Evolutionary conservation across 345 rosid genomes (phyloP).

Genomic region (Citrus unshiu): DNA sequence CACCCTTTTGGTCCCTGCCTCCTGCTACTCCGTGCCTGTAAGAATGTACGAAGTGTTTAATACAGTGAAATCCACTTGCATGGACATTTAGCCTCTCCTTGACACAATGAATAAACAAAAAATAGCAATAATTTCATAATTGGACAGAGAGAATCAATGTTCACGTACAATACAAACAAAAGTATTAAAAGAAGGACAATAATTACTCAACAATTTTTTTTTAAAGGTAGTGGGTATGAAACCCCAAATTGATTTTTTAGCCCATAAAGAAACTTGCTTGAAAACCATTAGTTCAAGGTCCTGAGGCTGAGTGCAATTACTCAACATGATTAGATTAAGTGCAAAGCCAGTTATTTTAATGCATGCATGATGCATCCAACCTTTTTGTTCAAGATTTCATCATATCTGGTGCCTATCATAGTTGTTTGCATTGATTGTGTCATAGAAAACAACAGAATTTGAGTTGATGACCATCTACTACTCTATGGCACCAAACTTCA

Average conservation of each 20-base stretch:
- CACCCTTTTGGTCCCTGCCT: slow-evolving; percentile 27
- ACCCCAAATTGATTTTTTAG: too few species aligned
- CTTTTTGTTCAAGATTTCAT: background rate
- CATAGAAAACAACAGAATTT: background rate
- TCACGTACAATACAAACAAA: background rate
- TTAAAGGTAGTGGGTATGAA: too few species aligned
- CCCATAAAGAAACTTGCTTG: too few species aligned
- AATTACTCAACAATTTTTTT: too few species aligned
- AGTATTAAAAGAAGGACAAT: background rate
- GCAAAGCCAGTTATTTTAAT: background rate
- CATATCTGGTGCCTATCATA: background rate
- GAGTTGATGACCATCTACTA: background rate
- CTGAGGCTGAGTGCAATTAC: background rate
- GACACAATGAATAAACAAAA: background rate
- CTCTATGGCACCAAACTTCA: background rate
- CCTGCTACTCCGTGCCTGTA: slow-evolving; percentile 38
- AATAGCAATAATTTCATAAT: background rate
- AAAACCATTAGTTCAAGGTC: too few species aligned
- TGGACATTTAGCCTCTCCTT: background rate
- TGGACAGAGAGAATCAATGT: background rate
- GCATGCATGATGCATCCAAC: background rate
- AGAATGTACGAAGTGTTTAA: slow-evolving; percentile 12
- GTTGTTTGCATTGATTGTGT: background rate
- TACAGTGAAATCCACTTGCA: background rate
- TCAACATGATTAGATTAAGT: background rate